A percentile compares a stretch with the other conserved stretches of the same genome.
These are phyloP conservation scores for Chalciporus piperatus DNA, from an alignment of 768 basidiomycete genomes.

Conservation along the genomic window DNA sequence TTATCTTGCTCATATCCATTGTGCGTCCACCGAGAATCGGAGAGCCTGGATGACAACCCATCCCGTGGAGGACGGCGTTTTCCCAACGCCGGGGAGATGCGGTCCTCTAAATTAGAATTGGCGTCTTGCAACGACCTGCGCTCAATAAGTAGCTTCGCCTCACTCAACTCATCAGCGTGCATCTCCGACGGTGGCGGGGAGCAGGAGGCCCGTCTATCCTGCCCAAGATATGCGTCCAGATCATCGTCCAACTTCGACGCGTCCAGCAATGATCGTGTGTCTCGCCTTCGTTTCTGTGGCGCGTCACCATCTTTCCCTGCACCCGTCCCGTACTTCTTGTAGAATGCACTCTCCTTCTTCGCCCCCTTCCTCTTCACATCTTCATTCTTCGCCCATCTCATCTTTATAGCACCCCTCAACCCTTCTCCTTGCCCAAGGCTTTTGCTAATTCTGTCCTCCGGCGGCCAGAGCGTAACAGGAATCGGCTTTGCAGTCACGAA, in stretches of 20 bases:
- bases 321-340: conserved; percentile 63
- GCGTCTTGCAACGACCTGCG: conserved; percentile 50
- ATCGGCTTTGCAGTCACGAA: conserved; percentile 64
- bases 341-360: conserved; percentile 70
- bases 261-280: conserved; percentile 32
- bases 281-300: conserved; percentile 36
- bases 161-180: conserved; percentile 61
- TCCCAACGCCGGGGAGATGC: conserved; percentile 46
- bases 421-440: conserved; percentile 70
- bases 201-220: conserved; percentile 34
- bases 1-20: conserved; percentile 25
- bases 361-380: conserved; percentile 82
- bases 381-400: conserved; percentile 71
- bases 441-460: conserved; percentile 71
- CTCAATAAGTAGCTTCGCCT: conserved; percentile 53
- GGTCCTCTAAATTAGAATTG: conserved; percentile 40
- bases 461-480: conserved; percentile 74
- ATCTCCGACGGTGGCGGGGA: conserved; percentile 60
- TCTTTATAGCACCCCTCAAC: conserved; percentile 59
- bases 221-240: conserved; percentile 64
- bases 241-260: conserved; percentile 59
- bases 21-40: conserved; percentile 18
- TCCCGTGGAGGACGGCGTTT: conserved; percentile 32
- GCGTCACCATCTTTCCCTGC: conserved; percentile 61
- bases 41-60: conserved; percentile 16